Conservation (phyloP, 306 rosid species). For the Sicyos baderoa region DNA sequence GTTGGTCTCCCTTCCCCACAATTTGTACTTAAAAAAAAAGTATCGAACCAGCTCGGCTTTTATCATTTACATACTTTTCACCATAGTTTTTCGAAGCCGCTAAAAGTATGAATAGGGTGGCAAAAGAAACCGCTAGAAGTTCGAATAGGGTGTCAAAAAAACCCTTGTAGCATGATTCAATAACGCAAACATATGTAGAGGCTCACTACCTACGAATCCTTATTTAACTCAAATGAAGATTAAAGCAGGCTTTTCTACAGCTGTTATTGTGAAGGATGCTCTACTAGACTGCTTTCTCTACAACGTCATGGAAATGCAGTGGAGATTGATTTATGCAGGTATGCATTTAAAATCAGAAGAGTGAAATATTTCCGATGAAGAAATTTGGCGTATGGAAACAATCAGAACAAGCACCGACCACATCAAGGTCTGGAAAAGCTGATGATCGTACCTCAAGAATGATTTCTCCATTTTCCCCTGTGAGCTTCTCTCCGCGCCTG, state of each 20-base stretch:
- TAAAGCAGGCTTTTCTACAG: background rate
- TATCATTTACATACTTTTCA: background rate
- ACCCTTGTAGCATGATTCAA: background rate
- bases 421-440: background rate
- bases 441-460: slow-evolving; percentile 57
- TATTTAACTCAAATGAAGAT: slow-evolving; percentile 5
- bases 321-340: background rate
- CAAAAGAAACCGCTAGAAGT: background rate
- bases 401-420: background rate
- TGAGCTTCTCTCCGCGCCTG: slow-evolving; percentile 58
- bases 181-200: background rate
- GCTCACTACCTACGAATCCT: background rate
- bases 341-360: background rate
- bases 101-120: background rate
- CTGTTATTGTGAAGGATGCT: background rate
- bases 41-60: background rate
- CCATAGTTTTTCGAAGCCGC: background rate
- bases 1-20: too few relatives aligned
- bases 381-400: background rate
- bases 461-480: slow-evolving; percentile 99
- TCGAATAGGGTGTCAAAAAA: background rate
- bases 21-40: too few relatives aligned
- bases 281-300: background rate
- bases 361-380: background rate
- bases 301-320: background rate